Evolutionary conservation across 2,329 filamentous ascomycete genomes (phyloP).

Genomic region (Ascosphaera pollenicola): DNA sequence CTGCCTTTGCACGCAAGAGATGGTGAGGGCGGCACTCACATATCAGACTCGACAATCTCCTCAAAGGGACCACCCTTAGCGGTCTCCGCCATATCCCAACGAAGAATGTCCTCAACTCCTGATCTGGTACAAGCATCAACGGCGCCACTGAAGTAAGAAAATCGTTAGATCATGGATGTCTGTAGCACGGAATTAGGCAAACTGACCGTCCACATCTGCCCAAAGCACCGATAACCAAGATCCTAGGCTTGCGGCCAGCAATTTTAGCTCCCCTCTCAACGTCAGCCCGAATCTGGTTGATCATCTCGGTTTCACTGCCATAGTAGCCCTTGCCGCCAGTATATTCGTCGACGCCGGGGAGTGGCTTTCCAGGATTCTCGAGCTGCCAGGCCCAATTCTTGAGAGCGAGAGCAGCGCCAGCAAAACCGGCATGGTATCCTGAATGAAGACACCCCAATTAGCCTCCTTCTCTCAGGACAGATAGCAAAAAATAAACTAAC

Average conservation of each 20-base stretch:
- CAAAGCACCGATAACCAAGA: slow-evolving; percentile 61
- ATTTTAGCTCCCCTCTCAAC: slow-evolving; percentile 45
- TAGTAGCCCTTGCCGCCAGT: slow-evolving; percentile 11
- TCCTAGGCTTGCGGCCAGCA: slow-evolving; percentile 43
- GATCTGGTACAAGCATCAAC: slow-evolving; percentile 57
- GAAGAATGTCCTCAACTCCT: slow-evolving; percentile 43
- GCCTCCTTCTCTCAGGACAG: neutral
- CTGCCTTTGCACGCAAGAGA: neutral
- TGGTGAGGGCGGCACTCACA: slow-evolving; percentile 13
- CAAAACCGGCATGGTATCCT: slow-evolving; percentile 52
- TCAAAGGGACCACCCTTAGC: slow-evolving; percentile 51
- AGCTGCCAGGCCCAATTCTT: slow-evolving; percentile 72
- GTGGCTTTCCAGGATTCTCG: slow-evolving; percentile 41
- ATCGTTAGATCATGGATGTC: slow-evolving; percentile 9
- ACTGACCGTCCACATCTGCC: slow-evolving; percentile 12
- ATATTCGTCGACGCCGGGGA: slow-evolving; percentile 42
- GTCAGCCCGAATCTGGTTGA: slow-evolving; percentile 50
- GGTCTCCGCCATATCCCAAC: slow-evolving; percentile 68
- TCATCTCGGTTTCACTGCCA: slow-evolving; percentile 50
- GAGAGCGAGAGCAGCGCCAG: slow-evolving; percentile 45
- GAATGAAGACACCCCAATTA: slow-evolving; percentile 7
- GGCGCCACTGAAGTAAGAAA: slow-evolving; percentile 43
- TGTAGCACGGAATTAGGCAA: neutral
- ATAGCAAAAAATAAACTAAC: slow-evolving; percentile 1
- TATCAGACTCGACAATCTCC: slow-evolving; percentile 46